Conservation (phyloP, 495 filamentous ascomycete genomes). For the Cairneyella variabilis region DNA sequence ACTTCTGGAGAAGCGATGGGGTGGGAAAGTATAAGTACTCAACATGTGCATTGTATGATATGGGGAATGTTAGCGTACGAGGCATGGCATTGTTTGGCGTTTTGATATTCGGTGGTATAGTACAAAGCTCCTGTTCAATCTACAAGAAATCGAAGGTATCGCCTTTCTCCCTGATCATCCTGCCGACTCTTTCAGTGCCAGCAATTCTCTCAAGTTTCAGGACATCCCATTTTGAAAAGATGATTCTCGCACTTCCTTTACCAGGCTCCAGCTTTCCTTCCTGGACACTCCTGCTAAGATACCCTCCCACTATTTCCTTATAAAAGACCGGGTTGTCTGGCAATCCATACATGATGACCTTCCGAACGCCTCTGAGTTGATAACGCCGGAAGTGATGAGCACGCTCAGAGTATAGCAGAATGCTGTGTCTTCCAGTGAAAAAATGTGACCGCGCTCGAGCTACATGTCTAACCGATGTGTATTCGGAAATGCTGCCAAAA, state of each 20-base stretch:
- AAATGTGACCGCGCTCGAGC: constrained; percentile 86
- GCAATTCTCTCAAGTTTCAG: constrained; percentile 87
- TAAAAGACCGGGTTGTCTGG: constrained; percentile 90
- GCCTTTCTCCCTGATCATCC: constrained; percentile 69
- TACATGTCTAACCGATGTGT: constrained; percentile 70
- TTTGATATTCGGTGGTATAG: too few species aligned
- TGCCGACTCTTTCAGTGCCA: constrained; percentile 70
- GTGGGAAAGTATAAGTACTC: constrained; percentile 21
- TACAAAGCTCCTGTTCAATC: background rate
- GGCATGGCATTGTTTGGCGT: too few species aligned
- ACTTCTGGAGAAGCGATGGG: constrained; percentile 19
- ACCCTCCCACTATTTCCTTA: constrained; percentile 75
- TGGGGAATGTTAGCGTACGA: too few species aligned
- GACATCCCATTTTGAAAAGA: constrained; percentile 87
- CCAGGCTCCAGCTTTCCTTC: constrained; percentile 45
- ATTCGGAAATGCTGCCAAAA: constrained; percentile 86
- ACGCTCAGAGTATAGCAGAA: constrained; percentile 87
- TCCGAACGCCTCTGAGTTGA: constrained; percentile 70
- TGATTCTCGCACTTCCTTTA: constrained; percentile 55
- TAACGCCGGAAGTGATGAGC: constrained; percentile 92
- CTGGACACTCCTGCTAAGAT: constrained; percentile 52
- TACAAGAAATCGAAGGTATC: constrained; percentile 86
- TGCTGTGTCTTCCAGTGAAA: constrained; percentile 70
- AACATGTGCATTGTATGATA: too few species aligned
- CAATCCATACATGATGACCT: constrained; percentile 78